Evolutionary conservation across 1,139 yeast genomes (phyloP).

Genomic region (Magnusiomyces ingens): DNA sequence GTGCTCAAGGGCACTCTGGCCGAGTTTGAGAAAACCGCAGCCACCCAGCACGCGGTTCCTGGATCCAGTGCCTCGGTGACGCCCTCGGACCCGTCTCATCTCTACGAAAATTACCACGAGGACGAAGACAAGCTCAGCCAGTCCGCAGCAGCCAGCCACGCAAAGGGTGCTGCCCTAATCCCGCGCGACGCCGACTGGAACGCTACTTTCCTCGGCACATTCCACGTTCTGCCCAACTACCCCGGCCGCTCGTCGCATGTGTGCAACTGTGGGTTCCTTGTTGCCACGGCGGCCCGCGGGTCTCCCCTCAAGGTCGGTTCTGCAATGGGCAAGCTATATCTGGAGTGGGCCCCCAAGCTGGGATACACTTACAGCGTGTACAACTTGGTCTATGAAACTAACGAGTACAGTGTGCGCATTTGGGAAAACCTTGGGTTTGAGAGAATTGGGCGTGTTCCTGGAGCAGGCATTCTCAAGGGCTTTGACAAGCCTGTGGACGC

Average conservation of each 20-base stretch:
- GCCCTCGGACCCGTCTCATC: constrained; percentile 3
- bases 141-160: constrained; percentile 1
- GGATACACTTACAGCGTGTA: constrained; percentile 78
- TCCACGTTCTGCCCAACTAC: constrained; percentile 74
- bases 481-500: constrained; percentile 58
- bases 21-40: constrained; percentile 6
- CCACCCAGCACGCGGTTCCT: constrained; percentile 2
- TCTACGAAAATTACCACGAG: constrained; percentile 11
- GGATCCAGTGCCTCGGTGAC: constrained; percentile 11
- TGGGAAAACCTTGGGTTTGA: constrained; percentile 77
- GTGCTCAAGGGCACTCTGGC: constrained; percentile 31
- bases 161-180: constrained; percentile 5
- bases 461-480: constrained; percentile 62
- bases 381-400: constrained; percentile 70
- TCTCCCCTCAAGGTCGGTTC: constrained; percentile 46
- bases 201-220: constrained; percentile 51
- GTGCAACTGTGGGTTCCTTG: constrained; percentile 76
- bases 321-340: constrained; percentile 52
- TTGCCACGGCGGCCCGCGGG: constrained; percentile 50
- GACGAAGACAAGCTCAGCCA: constrained; percentile 1
- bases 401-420: constrained; percentile 56
- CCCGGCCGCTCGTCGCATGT: constrained; percentile 69
- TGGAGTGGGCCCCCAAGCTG: constrained; percentile 58
- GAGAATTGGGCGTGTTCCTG: constrained; percentile 59
- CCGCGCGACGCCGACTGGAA: constrained; percentile 37